Evolutionary conservation across 2,329 filamentous ascomycete genomes (phyloP).

Genomic region (Cytospora paraplurivora): DNA sequence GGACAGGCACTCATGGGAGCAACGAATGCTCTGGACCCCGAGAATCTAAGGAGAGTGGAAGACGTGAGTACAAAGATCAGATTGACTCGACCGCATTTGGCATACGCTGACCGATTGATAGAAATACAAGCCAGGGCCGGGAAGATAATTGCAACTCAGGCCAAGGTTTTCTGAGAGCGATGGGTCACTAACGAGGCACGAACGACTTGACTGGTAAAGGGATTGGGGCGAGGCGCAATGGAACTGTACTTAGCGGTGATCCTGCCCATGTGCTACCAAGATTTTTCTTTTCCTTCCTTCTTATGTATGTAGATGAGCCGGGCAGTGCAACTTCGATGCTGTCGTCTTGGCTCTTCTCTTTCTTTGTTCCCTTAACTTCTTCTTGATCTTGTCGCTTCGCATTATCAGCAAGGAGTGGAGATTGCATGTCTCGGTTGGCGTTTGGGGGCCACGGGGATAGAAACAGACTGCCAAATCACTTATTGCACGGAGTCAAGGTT

Average conservation of each 20-base stretch:
- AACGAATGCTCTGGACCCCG: constrained; percentile 85
- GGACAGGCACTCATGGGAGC: constrained; percentile 89
- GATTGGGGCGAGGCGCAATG: neutral
- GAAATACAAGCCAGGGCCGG: constrained; percentile 29
- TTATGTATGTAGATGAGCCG: neutral
- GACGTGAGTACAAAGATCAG: constrained; percentile 68
- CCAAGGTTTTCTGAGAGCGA: neutral
- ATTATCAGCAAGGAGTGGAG: constrained; percentile 14
- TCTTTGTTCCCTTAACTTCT: neutral
- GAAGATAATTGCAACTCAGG: constrained; percentile 14
- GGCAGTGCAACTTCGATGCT: neutral
- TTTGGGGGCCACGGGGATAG: constrained; percentile 11
- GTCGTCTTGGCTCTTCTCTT: neutral
- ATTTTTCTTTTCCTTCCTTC: neutral
- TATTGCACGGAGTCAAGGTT: constrained; percentile 29
- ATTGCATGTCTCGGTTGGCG: constrained; percentile 24
- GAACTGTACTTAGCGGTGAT: neutral
- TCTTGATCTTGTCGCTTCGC: neutral
- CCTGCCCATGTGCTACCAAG: neutral
- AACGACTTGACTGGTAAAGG: neutral
- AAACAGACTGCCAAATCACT: constrained; percentile 25
- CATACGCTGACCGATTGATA: constrained; percentile 18
- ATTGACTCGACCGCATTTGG: neutral
- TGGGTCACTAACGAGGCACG: constrained; percentile 7
- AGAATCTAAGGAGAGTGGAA: constrained; percentile 77